Conservation (phyloP, 2,329 filamentous ascomycete genomes). For the Neobulgaria alba region DNA sequence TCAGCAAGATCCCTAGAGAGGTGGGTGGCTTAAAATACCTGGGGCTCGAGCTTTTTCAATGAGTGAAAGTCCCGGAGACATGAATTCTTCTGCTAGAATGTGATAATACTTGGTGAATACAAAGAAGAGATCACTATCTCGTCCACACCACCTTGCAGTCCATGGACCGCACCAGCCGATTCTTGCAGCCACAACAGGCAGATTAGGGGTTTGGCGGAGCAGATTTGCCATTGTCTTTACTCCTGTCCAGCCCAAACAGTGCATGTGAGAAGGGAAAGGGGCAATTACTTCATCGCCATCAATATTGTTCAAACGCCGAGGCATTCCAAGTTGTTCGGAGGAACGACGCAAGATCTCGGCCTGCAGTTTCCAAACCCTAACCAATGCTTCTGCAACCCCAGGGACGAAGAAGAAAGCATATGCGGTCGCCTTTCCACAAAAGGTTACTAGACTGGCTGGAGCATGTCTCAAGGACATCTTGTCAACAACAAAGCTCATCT, state of each 20-base stretch:
- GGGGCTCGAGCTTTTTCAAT: constrained; percentile 53
- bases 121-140: constrained; percentile 66
- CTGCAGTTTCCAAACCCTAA: constrained; percentile 56
- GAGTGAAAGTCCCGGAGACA: constrained; percentile 41
- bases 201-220: constrained; percentile 43
- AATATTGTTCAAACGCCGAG: constrained; percentile 41
- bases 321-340: constrained; percentile 49
- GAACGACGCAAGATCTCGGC: constrained; percentile 52
- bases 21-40: constrained; percentile 11
- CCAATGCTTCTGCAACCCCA: constrained; percentile 59
- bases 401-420: constrained; percentile 70
- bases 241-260: constrained; percentile 52
- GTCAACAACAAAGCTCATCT: constrained; percentile 64
- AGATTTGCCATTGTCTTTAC: constrained; percentile 45
- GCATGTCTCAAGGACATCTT: constrained; percentile 60
- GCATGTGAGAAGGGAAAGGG: constrained; percentile 38
- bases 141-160: constrained; percentile 63
- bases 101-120: constrained; percentile 66
- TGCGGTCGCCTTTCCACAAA: constrained; percentile 64
- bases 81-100: constrained; percentile 52
- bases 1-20: constrained; percentile 9
- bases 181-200: constrained; percentile 51
- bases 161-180: constrained; percentile 61
- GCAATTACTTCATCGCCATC: constrained; percentile 29
- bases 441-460: constrained; percentile 49